These are phyloP conservation scores for Phialophora chinensis DNA, from an alignment of 2,329 filamentous ascomycete genomes.

Conservation along the genomic window DNA sequence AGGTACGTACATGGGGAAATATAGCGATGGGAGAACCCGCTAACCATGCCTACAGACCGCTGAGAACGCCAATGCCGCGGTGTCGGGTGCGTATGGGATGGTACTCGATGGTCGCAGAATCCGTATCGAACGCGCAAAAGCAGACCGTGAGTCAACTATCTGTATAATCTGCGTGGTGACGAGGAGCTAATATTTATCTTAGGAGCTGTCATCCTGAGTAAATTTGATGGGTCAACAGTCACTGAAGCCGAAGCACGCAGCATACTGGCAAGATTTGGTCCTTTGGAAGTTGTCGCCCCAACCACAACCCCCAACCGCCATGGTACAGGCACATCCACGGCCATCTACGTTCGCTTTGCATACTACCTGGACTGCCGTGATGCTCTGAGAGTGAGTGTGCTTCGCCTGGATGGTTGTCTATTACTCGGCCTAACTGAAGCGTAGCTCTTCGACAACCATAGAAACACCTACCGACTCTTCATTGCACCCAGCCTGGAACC, in stretches of 20 bases:
- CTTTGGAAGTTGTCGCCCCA: slow-evolving; percentile 30
- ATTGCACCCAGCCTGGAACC: slow-evolving; percentile 34
- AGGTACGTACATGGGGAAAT: slow-evolving; percentile 39
- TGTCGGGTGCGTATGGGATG: slow-evolving; percentile 26
- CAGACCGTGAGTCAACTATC: slow-evolving; percentile 36
- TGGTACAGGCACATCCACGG: slow-evolving; percentile 19
- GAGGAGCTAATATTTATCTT: slow-evolving; percentile 14
- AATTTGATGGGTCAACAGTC: slow-evolving; percentile 29
- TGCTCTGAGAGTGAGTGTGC: slow-evolving; percentile 34
- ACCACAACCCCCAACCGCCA: slow-evolving; percentile 24
- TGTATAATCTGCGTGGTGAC: neutral
- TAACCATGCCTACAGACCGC: slow-evolving; percentile 38
- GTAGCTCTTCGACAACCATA: slow-evolving; percentile 32
- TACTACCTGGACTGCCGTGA: slow-evolving; percentile 40
- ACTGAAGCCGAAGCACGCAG: slow-evolving; percentile 34
- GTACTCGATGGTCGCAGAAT: slow-evolving; percentile 37
- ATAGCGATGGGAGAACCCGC: neutral
- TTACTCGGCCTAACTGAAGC: slow-evolving; percentile 3
- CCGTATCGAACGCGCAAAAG: slow-evolving; percentile 36
- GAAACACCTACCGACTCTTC: slow-evolving; percentile 25
- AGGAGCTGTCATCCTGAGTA: slow-evolving; percentile 38
- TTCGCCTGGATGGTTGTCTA: neutral
- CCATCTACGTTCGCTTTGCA: slow-evolving; percentile 37
- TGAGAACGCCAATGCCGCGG: slow-evolving; percentile 42
- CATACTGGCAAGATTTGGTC: slow-evolving; percentile 35